These are phyloP conservation scores for Brassica incana DNA, from an alignment of 345 rosid genomes.

Conservation along the genomic window DNA sequence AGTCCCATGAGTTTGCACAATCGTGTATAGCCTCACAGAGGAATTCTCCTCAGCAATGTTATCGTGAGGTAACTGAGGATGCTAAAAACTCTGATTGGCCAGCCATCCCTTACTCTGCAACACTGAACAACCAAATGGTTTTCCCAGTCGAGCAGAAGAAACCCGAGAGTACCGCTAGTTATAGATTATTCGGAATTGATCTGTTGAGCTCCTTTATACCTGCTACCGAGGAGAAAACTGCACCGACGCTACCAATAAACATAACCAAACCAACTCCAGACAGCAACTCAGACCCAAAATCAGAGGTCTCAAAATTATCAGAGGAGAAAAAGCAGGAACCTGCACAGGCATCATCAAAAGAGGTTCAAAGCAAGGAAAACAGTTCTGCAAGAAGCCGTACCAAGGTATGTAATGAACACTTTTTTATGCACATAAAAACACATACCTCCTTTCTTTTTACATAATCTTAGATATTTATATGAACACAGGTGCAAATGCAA, in stretches of 20 bases:
- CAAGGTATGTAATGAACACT: constrained; percentile 52
- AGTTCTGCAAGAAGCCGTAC: constrained; percentile 57
- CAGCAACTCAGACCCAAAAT: constrained; percentile 56
- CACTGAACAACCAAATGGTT: constrained; percentile 42
- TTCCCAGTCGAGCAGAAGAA: constrained; percentile 50
- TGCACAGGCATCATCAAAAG: constrained; percentile 52
- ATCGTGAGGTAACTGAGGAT: constrained; percentile 52
- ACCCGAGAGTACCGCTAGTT: constrained; percentile 48
- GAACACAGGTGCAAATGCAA: constrained; percentile 87
- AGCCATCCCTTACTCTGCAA: constrained; percentile 39
- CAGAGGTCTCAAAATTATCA: constrained; percentile 48
- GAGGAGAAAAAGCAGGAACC: constrained; percentile 60
- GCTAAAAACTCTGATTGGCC: constrained; percentile 43
- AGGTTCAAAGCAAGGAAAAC: constrained; percentile 61
- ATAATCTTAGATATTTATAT: background rate
- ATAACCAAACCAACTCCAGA: constrained; percentile 44
- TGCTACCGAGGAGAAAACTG: constrained; percentile 43
- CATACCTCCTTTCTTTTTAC: background rate
- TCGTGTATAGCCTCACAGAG: constrained; percentile 46
- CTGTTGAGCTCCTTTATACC: constrained; percentile 48
- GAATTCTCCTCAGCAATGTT: constrained; percentile 47
- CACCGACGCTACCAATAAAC: constrained; percentile 36
- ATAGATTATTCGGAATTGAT: constrained; percentile 78
- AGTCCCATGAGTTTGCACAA: constrained; percentile 56
- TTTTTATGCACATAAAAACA: background rate